These are phyloP conservation scores for Pseudogymnoascus sp. DNA, from an alignment of 2,329 filamentous ascomycete genomes.

Conservation along the genomic window DNA sequence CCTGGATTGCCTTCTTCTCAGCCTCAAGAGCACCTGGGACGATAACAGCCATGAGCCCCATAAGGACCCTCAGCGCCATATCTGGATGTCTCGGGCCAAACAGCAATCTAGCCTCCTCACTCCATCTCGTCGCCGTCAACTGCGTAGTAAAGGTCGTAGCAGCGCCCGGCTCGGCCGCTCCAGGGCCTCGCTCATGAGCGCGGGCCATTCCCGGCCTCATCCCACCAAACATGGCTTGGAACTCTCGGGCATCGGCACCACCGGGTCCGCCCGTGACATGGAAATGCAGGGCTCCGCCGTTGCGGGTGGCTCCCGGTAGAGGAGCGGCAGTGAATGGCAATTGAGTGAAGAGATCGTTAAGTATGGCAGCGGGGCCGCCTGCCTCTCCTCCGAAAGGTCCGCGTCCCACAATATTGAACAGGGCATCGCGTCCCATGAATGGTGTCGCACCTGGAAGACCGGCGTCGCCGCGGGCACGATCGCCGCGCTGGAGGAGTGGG, in stretches of 20 bases:
- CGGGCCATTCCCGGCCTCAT: conserved; percentile 21
- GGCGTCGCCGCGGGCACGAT: conserved; percentile 26
- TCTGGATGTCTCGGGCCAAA: conserved; percentile 64
- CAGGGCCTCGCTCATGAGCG: conserved; percentile 17
- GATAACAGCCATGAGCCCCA: conserved; percentile 61
- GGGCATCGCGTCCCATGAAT: conserved; percentile 23
- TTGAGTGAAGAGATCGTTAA: conserved; percentile 23
- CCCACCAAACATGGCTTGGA: conserved; percentile 33
- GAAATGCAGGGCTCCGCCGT: conserved; percentile 49
- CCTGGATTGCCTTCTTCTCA: conserved; percentile 58
- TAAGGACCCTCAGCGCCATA: conserved; percentile 58
- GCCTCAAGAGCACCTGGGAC: conserved; percentile 78
- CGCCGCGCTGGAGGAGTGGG: conserved; percentile 66
- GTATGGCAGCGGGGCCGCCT: conserved; percentile 15
- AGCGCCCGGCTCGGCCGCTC: conserved; percentile 24
- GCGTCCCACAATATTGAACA: conserved; percentile 20
- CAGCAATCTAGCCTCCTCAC: conserved; percentile 80
- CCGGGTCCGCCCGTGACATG: conserved; percentile 45
- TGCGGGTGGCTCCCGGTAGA: conserved; percentile 24
- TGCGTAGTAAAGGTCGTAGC: conserved; percentile 52
- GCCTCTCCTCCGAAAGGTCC: conserved; percentile 12
- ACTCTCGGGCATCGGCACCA: conserved; percentile 43
- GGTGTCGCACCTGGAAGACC: conserved; percentile 12
- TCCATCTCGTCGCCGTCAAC: conserved; percentile 69
- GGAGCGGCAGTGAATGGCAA: not conserved